Percentiles rank a stretch among this genome's conserved stretches.
Conservation (phyloP, 2,329 filamentous ascomycete species). For the Aspergillus hortae region DNA sequence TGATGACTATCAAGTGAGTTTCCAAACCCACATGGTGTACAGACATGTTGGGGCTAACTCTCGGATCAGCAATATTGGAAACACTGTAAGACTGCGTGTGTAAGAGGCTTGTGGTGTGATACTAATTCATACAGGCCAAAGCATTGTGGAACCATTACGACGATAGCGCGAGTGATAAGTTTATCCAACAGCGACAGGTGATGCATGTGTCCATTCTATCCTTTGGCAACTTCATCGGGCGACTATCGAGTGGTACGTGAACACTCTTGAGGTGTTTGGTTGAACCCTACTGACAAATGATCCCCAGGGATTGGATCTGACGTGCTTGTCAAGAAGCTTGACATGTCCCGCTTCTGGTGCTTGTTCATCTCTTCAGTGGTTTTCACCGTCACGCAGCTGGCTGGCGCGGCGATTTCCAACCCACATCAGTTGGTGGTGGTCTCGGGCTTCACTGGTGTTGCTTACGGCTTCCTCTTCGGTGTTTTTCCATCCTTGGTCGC, state of each 20-base stretch:
- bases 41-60: slow-evolving; percentile 27
- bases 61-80: slow-evolving; percentile 78
- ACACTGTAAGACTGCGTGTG: slow-evolving; percentile 56
- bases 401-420: slow-evolving; percentile 70
- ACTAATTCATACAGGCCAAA: slow-evolving; percentile 48
- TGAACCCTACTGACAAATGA: slow-evolving; percentile 8
- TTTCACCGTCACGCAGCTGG: slow-evolving; percentile 76
- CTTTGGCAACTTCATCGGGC: slow-evolving; percentile 77
- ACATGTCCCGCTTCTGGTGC: slow-evolving; percentile 86
- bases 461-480: slow-evolving; percentile 90
- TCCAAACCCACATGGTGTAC: neutral
- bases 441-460: slow-evolving; percentile 79
- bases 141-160: slow-evolving; percentile 88
- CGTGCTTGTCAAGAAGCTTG: slow-evolving; percentile 74
- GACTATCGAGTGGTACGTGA: slow-evolving; percentile 67
- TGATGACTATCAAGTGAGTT: slow-evolving; percentile 95
- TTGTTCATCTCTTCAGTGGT: slow-evolving; percentile 72
- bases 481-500: slow-evolving; percentile 87
- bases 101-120: neutral
- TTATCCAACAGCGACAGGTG: slow-evolving; percentile 77
- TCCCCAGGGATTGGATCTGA: slow-evolving; percentile 78
- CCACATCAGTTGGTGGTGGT: slow-evolving; percentile 74
- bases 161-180: slow-evolving; percentile 64
- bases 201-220: slow-evolving; percentile 95
- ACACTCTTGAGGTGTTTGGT: neutral